Conservation (phyloP, 352 stramenopile species). For the Aphanomyces stellatus region DNA sequence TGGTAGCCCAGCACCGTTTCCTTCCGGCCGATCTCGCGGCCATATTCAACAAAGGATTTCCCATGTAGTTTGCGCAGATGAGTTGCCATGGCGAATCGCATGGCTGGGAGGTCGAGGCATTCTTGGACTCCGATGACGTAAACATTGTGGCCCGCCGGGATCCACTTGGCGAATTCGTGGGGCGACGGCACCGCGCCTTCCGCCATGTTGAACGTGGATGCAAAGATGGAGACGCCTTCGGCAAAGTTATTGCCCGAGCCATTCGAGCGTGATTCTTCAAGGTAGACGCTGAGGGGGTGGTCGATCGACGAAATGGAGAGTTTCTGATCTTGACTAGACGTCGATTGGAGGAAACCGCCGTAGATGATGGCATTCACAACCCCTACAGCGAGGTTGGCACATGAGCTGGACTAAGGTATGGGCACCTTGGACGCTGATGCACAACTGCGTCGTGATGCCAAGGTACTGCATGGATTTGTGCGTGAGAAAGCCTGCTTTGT, state of each 20-base stretch:
- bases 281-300: background rate
- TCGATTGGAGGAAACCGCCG: background rate
- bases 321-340: no score
- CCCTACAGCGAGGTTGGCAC: background rate
- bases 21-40: slow-evolving; percentile 69
- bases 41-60: slow-evolving; percentile 67
- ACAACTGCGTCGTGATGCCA: no score
- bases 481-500: no score
- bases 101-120: slow-evolving; percentile 74
- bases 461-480: no score
- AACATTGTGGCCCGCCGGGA: slow-evolving; percentile 75
- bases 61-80: slow-evolving; percentile 45
- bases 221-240: slow-evolving; percentile 13
- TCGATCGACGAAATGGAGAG: no score
- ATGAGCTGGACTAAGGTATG: background rate
- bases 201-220: slow-evolving; percentile 16
- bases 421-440: no score
- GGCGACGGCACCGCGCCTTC: slow-evolving; percentile 2
- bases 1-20: slow-evolving; percentile 76
- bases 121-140: slow-evolving; percentile 90
- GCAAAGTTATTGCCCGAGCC: slow-evolving; percentile 36
- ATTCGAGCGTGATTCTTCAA: slow-evolving; percentile 23
- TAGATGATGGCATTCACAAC: slow-evolving; percentile 7
- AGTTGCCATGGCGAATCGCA: slow-evolving; percentile 56
- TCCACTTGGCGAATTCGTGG: slow-evolving; percentile 44